Percentiles rank a stretch among this genome's conserved stretches.
phyloP scores from a whole-genome alignment of 495 filamentous ascomycete species.

The Penicillium angulare region DNA sequence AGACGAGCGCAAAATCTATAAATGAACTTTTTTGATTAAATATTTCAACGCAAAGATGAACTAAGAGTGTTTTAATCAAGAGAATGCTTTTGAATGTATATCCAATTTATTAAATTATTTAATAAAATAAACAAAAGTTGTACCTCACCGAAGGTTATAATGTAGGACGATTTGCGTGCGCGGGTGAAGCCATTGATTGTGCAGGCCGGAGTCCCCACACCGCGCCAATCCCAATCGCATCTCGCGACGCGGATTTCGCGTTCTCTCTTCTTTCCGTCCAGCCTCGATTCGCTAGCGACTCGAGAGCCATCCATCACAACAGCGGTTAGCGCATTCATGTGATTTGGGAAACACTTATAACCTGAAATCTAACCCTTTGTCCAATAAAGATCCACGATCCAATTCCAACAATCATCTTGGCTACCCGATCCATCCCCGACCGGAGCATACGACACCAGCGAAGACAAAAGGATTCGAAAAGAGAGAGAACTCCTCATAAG shows the following conservation, averaged over 20 bases:
- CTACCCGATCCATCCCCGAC: too few species aligned
- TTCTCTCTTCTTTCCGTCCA: conserved; percentile 10
- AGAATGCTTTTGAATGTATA: too few species aligned
- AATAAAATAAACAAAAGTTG: too few species aligned
- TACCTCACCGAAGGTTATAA: too few species aligned
- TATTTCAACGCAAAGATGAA: background rate
- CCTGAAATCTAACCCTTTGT: background rate
- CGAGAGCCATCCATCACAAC: background rate
- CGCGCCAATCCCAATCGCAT: conserved; percentile 2
- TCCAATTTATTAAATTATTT: too few species aligned
- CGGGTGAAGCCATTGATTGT: background rate
- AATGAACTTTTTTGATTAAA: too few species aligned
- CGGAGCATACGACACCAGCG: too few species aligned
- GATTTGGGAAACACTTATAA: too few species aligned
- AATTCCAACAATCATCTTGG: background rate
- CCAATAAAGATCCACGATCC: background rate
- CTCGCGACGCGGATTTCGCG: conserved; percentile 29
- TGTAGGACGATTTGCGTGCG: too few species aligned
- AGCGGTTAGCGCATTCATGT: too few species aligned
- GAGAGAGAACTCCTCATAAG: background rate
- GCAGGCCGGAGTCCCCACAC: conserved; percentile 12
- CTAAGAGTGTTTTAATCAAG: too few species aligned
- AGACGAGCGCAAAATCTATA: conserved; percentile 4
- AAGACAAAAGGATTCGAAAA: background rate
- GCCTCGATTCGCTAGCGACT: background rate